phyloP scores from a whole-genome alignment of 345 rosid species.

The Eucalyptus grandis region DNA sequence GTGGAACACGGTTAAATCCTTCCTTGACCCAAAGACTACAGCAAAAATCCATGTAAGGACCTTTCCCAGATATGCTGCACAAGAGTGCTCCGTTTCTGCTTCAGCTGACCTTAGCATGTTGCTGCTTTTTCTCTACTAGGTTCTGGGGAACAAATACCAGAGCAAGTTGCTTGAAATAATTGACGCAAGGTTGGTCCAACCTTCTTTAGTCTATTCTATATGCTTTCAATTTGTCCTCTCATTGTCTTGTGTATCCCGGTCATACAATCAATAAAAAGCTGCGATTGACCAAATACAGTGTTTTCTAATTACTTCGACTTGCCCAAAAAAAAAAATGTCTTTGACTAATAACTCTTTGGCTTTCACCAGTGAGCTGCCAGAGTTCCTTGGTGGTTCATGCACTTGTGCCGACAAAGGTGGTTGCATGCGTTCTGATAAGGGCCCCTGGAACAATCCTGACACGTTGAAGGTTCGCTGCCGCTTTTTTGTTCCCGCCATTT shows the following conservation, averaged over 20 bases:
- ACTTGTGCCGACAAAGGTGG: conserved; percentile 83
- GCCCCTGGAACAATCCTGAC: conserved; percentile 88
- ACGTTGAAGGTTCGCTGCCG: conserved; percentile 36
- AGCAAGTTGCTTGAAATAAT: conserved; percentile 89
- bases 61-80: background rate
- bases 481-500: background rate
- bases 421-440: conserved; percentile 91
- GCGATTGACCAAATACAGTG: background rate
- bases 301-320: background rate
- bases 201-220: background rate
- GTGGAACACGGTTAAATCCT: conserved; percentile 68
- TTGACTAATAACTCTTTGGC: background rate
- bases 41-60: conserved; percentile 69
- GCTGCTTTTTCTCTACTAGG: conserved; percentile 32
- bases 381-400: conserved; percentile 84
- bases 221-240: background rate
- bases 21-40: conserved; percentile 87
- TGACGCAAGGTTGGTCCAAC: conserved; percentile 40
- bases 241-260: background rate
- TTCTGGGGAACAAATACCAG: conserved; percentile 83
- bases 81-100: background rate
- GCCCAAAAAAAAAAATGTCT: background rate
- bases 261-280: background rate
- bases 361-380: conserved; percentile 65
- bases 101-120: background rate